Conservation (phyloP, 2,329 filamentous ascomycete species). For the Nothomitra cinnamomea region DNA sequence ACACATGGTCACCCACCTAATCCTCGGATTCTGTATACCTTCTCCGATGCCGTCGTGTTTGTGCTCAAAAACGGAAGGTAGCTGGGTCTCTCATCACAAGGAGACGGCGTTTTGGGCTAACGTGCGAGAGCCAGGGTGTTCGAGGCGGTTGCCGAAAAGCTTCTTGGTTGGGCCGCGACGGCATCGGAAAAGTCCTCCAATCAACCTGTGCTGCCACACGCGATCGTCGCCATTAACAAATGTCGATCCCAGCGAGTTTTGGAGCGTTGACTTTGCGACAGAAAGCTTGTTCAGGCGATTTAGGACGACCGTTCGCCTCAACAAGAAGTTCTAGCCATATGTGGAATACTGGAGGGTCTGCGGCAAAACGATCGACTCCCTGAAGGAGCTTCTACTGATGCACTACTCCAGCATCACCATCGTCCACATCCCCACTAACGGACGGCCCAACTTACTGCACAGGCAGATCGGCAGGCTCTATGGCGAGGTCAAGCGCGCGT, state of each 20-base stretch:
- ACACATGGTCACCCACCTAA: slow-evolving; percentile 23
- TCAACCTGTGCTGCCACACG: slow-evolving; percentile 37
- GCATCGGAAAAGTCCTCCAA: slow-evolving; percentile 36
- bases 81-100: background rate
- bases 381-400: slow-evolving; percentile 29
- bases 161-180: slow-evolving; percentile 34
- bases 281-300: slow-evolving; percentile 22
- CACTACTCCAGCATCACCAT: slow-evolving; percentile 34
- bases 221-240: slow-evolving; percentile 35
- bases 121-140: slow-evolving; percentile 19
- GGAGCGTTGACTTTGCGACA: slow-evolving; percentile 27
- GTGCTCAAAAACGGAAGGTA: slow-evolving; percentile 23
- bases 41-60: slow-evolving; percentile 27
- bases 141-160: slow-evolving; percentile 25
- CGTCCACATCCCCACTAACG: slow-evolving; percentile 29
- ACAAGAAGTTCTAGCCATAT: slow-evolving; percentile 22
- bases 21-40: slow-evolving; percentile 25
- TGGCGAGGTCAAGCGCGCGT: slow-evolving; percentile 24
- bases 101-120: background rate
- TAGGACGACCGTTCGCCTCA: slow-evolving; percentile 18
- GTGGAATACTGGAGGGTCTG: slow-evolving; percentile 26
- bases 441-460: slow-evolving; percentile 30
- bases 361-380: slow-evolving; percentile 25
- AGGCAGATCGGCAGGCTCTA: slow-evolving; percentile 31
- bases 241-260: slow-evolving; percentile 25